Conservation (phyloP, 495 filamentous ascomycete genomes). For the Penicillium herquei region DNA sequence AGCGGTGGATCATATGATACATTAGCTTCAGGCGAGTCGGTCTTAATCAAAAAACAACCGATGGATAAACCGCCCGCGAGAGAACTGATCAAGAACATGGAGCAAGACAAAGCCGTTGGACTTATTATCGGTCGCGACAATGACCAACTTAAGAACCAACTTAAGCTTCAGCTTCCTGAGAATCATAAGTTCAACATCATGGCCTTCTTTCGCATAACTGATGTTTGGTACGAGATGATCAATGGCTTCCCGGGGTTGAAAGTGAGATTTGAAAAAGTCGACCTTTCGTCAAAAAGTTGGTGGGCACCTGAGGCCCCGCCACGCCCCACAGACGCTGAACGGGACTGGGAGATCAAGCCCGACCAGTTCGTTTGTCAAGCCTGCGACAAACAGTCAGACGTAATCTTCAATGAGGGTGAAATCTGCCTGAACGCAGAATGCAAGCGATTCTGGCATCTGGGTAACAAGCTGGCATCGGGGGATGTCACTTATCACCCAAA, state of each 20-base stretch:
- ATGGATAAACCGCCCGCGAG: constrained; percentile 26
- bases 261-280: constrained; percentile 70
- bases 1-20: constrained; percentile 51
- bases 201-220: constrained; percentile 68
- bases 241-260: constrained; percentile 46
- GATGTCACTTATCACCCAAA: constrained; percentile 51
- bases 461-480: constrained; percentile 21
- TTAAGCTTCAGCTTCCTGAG: constrained; percentile 50
- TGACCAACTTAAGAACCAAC: constrained; percentile 42
- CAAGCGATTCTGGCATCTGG: constrained; percentile 51
- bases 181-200: constrained; percentile 65
- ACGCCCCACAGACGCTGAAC: constrained; percentile 11
- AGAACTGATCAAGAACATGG: constrained; percentile 37
- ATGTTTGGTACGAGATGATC: constrained; percentile 68
- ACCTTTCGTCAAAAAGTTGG: constrained; percentile 62
- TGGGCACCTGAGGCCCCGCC: constrained; percentile 50
- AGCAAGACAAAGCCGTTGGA: constrained; percentile 43
- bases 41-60: constrained; percentile 44
- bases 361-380: constrained; percentile 31
- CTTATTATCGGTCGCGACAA: constrained; percentile 63
- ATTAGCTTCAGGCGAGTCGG: constrained; percentile 35
- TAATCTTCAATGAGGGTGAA: constrained; percentile 61
- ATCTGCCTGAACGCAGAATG: constrained; percentile 65
- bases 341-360: constrained; percentile 20
- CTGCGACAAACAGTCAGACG: constrained; percentile 40